Conservation (phyloP, 1,139 yeast species). For the Geotrichum australiense region DNA sequence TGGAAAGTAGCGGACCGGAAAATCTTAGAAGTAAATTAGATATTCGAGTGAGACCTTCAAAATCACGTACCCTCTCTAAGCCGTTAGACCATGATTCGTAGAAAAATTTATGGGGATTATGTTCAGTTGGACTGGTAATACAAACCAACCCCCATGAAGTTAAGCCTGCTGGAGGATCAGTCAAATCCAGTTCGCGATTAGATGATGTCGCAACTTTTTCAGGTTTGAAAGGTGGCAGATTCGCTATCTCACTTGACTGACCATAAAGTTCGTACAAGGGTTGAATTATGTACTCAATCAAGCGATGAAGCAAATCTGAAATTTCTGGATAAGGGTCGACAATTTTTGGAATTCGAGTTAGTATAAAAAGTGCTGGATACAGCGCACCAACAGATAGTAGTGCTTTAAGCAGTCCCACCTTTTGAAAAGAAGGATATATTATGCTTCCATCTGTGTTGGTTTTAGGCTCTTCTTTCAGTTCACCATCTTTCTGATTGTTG, state of each 20-base stretch:
- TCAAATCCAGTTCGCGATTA: constrained; percentile 19
- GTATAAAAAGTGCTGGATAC: constrained; percentile 54
- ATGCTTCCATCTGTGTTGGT: constrained; percentile 20
- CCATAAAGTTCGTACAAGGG: constrained; percentile 41
- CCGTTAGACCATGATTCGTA: constrained; percentile 45
- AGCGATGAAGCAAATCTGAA: constrained; percentile 42
- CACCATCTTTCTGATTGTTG: constrained; percentile 9
- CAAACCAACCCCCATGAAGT: constrained; percentile 13
- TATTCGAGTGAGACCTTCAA: constrained; percentile 42
- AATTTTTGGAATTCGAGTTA: constrained; percentile 58
- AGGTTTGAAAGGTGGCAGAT: constrained; percentile 14
- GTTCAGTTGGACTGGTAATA: constrained; percentile 17
- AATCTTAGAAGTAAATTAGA: constrained; percentile 49
- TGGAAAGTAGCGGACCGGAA: constrained; percentile 52
- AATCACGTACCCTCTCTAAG: constrained; percentile 37
- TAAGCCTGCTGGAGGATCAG: constrained; percentile 12
- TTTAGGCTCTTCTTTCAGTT: constrained; percentile 18
- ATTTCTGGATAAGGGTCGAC: constrained; percentile 51
- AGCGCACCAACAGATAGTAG: constrained; percentile 58
- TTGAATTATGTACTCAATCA: constrained; percentile 45
- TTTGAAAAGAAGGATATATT: constrained; percentile 27
- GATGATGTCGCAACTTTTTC: constrained; percentile 20
- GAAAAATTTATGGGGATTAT: constrained; percentile 38
- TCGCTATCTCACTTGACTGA: constrained; percentile 4
- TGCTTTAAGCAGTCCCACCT: constrained; percentile 44